phyloP scores from a whole-genome alignment of 1,284 basidiomycete genomes.

The Irpex lacteus region DNA sequence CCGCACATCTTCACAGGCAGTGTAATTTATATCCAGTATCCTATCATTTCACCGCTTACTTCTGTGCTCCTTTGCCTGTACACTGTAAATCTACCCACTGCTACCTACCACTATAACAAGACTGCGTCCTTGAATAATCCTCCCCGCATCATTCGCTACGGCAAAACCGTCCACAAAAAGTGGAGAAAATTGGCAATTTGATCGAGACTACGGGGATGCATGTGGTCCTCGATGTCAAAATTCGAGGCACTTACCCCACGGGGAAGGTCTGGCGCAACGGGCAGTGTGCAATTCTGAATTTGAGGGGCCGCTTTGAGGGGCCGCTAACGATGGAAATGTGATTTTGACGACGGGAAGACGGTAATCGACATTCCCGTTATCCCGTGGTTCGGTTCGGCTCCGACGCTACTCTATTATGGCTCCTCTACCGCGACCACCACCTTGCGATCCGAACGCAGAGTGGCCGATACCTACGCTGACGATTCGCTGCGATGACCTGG shows the following conservation, averaged over 20 bases:
- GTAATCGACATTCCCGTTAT: neutral
- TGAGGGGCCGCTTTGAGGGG: neutral
- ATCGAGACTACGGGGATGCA: no score
- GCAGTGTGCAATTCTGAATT: neutral
- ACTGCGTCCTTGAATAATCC: neutral
- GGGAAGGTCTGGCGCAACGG: neutral
- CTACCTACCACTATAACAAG: neutral
- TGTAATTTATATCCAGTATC: slow-evolving; percentile 2
- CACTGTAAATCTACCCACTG: neutral
- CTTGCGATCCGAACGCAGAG: slow-evolving; percentile 15
- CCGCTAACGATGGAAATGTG: neutral
- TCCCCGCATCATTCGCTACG: neutral
- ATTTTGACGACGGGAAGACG: neutral
- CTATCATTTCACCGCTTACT: neutral
- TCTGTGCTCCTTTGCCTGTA: neutral
- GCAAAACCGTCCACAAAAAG: neutral
- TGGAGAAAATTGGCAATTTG: neutral
- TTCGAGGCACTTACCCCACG: neutral
- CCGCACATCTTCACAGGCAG: neutral
- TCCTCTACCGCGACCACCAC: slow-evolving; percentile 29
- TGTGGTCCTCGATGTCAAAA: no score
- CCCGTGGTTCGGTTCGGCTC: neutral
- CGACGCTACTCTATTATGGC: slow-evolving; percentile 14
- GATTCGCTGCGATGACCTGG: slow-evolving; percentile 56
- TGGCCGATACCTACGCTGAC: slow-evolving; percentile 58